A percentile compares a stretch with the other conserved stretches of the same genome.
Conservation (phyloP, 2,329 filamentous ascomycete species). For the Thielaviopsis euricoi region DNA sequence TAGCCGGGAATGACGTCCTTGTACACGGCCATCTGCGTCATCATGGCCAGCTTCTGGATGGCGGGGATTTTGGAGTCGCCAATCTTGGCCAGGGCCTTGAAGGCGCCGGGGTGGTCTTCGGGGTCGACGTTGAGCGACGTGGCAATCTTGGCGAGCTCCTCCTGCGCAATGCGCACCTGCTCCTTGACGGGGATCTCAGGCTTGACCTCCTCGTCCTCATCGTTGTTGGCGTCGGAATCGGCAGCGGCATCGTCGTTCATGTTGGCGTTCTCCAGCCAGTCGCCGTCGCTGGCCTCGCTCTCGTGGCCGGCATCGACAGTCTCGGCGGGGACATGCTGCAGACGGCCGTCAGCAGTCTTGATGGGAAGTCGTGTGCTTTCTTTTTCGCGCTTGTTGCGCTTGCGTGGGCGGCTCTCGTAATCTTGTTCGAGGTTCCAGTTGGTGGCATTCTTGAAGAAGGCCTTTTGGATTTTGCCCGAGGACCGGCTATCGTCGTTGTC, state of each 20-base stretch:
- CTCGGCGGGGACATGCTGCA: conserved; percentile 43
- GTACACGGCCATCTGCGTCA: conserved; percentile 77
- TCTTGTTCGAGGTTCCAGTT: conserved; percentile 86
- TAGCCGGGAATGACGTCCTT: conserved; percentile 96
- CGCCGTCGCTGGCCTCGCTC: conserved; percentile 30
- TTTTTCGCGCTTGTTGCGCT: conserved; percentile 56
- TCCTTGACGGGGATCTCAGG: conserved; percentile 57
- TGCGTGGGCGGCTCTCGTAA: conserved; percentile 68
- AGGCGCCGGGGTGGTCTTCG: conserved; percentile 68
- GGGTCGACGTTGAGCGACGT: conserved; percentile 75
- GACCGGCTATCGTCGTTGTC: conserved; percentile 8
- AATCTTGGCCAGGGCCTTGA: conserved; percentile 63
- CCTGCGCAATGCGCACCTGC: conserved; percentile 75
- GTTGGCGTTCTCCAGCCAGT: conserved; percentile 42
- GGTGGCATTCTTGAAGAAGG: conserved; percentile 57
- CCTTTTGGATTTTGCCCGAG: conserved; percentile 33
- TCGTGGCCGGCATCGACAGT: conserved; percentile 43
- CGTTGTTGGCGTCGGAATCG: conserved; percentile 29
- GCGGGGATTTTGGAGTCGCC: conserved; percentile 51
- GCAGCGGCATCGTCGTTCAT: conserved; percentile 37
- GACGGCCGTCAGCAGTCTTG: conserved; percentile 61
- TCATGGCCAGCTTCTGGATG: conserved; percentile 72
- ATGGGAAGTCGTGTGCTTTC: conserved; percentile 69
- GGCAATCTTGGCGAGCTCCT: conserved; percentile 76
- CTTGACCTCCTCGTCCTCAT: conserved; percentile 24